These are phyloP conservation scores for Aspergillus sp. DNA, from an alignment of 2,329 filamentous ascomycete genomes.

Conservation along the genomic window DNA sequence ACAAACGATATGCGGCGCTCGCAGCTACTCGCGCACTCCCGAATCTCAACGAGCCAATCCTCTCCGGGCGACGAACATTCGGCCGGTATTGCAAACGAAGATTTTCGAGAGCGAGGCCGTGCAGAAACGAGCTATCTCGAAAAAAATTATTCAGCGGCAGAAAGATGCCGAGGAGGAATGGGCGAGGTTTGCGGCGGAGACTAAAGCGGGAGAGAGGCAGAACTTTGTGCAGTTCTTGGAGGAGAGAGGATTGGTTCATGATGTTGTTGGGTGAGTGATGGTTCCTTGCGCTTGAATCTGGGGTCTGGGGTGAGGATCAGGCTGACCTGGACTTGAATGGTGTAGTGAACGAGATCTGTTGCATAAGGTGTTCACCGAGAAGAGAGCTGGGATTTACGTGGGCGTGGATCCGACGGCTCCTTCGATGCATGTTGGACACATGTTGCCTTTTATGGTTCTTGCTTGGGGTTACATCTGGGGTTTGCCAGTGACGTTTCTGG, in stretches of 20 bases:
- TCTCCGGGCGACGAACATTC: conserved; percentile 13
- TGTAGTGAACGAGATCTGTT: conserved; percentile 43
- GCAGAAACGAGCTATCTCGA: conserved; percentile 40
- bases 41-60: conserved; percentile 16
- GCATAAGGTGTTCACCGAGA: conserved; percentile 45
- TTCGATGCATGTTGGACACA: conserved; percentile 52
- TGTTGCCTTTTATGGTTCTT: conserved; percentile 52
- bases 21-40: conserved; percentile 25
- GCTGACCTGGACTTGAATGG: conserved; percentile 10
- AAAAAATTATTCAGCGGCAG: conserved; percentile 35
- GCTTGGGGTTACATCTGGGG: conserved; percentile 52
- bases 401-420: conserved; percentile 52
- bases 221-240: conserved; percentile 46
- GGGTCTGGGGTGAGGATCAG: neutral
- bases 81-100: conserved; percentile 11
- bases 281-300: neutral
- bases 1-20: conserved; percentile 20
- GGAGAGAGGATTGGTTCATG: conserved; percentile 47
- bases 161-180: conserved; percentile 43
- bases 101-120: neutral
- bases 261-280: conserved; percentile 45
- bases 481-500: conserved; percentile 45
- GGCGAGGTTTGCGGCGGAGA: conserved; percentile 41
- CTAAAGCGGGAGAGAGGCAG: conserved; percentile 43
- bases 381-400: conserved; percentile 47